Conservation (phyloP, 164 flowering plant genomes). For the Kalanchoe fedtschenkoi region DNA sequence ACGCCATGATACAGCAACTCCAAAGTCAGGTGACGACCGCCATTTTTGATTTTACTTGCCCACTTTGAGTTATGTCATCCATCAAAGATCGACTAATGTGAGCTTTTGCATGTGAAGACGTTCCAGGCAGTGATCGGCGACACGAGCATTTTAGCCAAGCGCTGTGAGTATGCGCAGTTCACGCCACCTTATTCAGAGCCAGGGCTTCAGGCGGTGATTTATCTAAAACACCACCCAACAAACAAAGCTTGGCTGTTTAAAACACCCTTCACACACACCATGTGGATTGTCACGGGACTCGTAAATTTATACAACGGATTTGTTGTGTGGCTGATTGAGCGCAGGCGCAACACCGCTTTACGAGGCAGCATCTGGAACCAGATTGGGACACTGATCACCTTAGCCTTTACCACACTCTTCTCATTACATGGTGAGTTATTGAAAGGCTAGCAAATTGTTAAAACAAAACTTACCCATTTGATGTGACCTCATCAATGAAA, state of each 20-base stretch:
- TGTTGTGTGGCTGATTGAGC: slow-evolving; percentile 30
- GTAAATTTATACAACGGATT: slow-evolving; percentile 18
- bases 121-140: slow-evolving; percentile 30
- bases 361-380: slow-evolving; percentile 10
- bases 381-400: background rate
- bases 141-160: slow-evolving; percentile 14
- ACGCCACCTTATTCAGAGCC: slow-evolving; percentile 18
- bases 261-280: slow-evolving; percentile 8
- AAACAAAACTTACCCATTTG: background rate
- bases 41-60: background rate
- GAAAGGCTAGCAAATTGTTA: background rate
- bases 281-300: slow-evolving; percentile 19
- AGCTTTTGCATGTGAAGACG: slow-evolving; percentile 10
- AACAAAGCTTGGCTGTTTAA: slow-evolving; percentile 11
- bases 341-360: slow-evolving; percentile 9
- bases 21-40: slow-evolving; percentile 15
- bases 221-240: background rate
- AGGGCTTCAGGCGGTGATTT: slow-evolving; percentile 15
- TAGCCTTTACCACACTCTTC: background rate
- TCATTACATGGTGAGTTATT: background rate
- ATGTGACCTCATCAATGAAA: background rate
- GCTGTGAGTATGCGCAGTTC: slow-evolving; percentile 18
- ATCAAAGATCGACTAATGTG: background rate
- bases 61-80: background rate
- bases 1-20: slow-evolving; percentile 13